These are phyloP conservation scores for Oryza meridionalis DNA, from an alignment of 176 grass and related monocot genomes.

Conservation along the genomic window DNA sequence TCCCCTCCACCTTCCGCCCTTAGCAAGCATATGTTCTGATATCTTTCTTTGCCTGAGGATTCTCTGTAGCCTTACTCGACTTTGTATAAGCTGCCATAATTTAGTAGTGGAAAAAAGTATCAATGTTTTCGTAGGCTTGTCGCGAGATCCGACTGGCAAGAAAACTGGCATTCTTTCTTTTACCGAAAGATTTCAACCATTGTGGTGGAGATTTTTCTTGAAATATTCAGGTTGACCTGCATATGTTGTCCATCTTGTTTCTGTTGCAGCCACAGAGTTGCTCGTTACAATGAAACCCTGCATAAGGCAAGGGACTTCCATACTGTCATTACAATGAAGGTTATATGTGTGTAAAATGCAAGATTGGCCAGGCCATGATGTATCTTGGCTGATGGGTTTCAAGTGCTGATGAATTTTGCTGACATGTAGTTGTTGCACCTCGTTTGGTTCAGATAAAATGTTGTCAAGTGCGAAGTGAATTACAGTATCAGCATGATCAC, in stretches of 20 bases:
- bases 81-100: constrained; percentile 42
- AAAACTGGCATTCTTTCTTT: constrained; percentile 17
- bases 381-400: neutral
- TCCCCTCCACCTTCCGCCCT: neutral
- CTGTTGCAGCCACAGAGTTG: neutral
- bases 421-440: no score
- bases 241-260: neutral
- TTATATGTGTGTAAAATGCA: no score
- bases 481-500: neutral
- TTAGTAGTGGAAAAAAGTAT: constrained; percentile 32
- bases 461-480: neutral
- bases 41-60: constrained; percentile 21
- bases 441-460: neutral
- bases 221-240: neutral
- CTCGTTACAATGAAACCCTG: neutral
- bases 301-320: no score
- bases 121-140: constrained; percentile 26
- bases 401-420: neutral
- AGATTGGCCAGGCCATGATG: no score
- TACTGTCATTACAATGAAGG: no score
- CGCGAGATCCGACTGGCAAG: neutral
- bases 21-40: constrained; percentile 36
- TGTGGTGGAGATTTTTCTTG: neutral
- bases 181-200: neutral
- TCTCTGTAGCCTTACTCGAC: constrained; percentile 41